These are phyloP conservation scores for Eutrema heterophyllum DNA, from an alignment of 345 rosid species.

Conservation along the genomic window DNA sequence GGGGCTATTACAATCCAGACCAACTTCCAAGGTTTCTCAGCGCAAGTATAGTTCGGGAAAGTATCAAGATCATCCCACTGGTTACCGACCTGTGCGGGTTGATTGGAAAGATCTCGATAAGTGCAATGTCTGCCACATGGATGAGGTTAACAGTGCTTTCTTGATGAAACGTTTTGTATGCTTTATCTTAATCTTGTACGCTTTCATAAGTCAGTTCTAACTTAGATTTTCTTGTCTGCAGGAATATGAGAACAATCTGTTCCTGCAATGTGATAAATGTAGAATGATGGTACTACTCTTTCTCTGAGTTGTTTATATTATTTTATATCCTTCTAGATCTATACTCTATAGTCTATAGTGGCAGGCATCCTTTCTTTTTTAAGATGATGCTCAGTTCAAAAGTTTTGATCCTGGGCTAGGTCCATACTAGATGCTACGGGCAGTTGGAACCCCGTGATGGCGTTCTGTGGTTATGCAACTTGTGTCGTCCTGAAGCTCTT, in stretches of 20 bases:
- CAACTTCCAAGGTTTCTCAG: conserved; percentile 40
- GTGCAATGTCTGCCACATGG: conserved; percentile 99
- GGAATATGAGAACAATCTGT: conserved; percentile 95
- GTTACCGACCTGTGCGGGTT: conserved; percentile 92
- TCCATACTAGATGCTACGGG: conserved; percentile 98
- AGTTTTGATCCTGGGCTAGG: conserved; percentile 43
- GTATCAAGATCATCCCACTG: conserved; percentile 64
- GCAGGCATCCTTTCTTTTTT: conserved; percentile 2
- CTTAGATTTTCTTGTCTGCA: conserved; percentile 35
- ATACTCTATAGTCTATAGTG: neutral
- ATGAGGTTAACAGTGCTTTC: conserved; percentile 56
- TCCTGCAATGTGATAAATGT: conserved; percentile 97
- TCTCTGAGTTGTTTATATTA: conserved; percentile 14
- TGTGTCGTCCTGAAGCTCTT: conserved; percentile 88
- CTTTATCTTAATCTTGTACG: neutral
- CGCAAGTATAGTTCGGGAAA: conserved; percentile 48
- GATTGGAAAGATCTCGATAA: conserved; percentile 99
- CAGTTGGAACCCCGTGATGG: conserved; percentile 85
- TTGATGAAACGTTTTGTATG: neutral
- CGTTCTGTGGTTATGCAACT: conserved; percentile 86
- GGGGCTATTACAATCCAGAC: conserved; percentile 69
- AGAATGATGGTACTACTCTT: conserved; percentile 79
- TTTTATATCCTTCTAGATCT: conserved; percentile 3
- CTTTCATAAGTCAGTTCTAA: neutral
- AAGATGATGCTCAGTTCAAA: conserved; percentile 14